Evolutionary conservation across 1,284 basidiomycete genomes (phyloP).

Genomic region (Violaceomyces palustris): DNA sequence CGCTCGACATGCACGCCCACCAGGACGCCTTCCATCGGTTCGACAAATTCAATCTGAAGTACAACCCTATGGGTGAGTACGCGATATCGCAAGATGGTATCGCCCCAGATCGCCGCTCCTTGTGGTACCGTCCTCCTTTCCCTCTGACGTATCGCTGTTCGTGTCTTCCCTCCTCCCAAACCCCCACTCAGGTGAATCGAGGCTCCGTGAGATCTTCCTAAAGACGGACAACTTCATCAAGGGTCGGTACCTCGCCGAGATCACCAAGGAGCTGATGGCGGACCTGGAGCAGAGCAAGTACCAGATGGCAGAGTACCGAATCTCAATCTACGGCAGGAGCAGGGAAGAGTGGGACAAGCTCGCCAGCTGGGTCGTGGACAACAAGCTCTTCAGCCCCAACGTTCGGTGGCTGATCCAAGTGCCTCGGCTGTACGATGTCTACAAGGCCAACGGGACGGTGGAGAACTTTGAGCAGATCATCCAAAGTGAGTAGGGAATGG

Average conservation of each 20-base stretch:
- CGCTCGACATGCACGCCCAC: slow-evolving; percentile 98
- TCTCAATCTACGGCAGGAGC: slow-evolving; percentile 82
- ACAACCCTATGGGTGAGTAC: slow-evolving; percentile 78
- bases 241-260: slow-evolving; percentile 88
- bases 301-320: slow-evolving; percentile 81
- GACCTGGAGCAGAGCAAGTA: slow-evolving; percentile 98
- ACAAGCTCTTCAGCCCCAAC: slow-evolving; percentile 92
- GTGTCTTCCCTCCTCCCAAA: too few relatives aligned
- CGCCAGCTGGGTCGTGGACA: slow-evolving; percentile 89
- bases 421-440: slow-evolving; percentile 91
- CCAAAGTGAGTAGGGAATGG: slow-evolving; percentile 61
- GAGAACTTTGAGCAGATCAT: slow-evolving; percentile 88
- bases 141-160: too few relatives aligned
- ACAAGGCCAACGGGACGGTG: slow-evolving; percentile 82
- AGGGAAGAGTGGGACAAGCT: slow-evolving; percentile 92
- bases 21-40: slow-evolving; percentile 96
- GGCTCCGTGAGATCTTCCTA: slow-evolving; percentile 92
- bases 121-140: too few relatives aligned
- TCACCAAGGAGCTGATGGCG: slow-evolving; percentile 90
- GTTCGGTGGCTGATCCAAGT: slow-evolving; percentile 97
- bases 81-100: too few relatives aligned
- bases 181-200: slow-evolving; percentile 63
- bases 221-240: slow-evolving; percentile 80
- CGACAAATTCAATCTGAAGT: slow-evolving; percentile 63
- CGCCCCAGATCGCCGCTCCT: not conserved